phyloP scores from a whole-genome alignment of 345 rosid genomes.

The Iberis pinnata region DNA sequence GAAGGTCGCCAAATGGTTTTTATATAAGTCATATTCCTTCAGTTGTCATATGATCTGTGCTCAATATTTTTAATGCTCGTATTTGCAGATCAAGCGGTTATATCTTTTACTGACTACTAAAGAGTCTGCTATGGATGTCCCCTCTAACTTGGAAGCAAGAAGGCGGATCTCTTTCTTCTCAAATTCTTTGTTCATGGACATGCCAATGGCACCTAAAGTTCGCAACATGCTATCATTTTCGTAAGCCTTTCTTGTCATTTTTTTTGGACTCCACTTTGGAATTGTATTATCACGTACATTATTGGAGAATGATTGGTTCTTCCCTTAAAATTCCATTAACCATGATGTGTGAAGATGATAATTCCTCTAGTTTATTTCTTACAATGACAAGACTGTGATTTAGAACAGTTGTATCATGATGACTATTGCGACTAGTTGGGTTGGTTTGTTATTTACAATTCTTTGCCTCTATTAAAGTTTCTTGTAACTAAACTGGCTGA shows the following conservation, averaged over 20 bases:
- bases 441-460: background rate
- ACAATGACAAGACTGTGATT: background rate
- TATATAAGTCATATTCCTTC: background rate
- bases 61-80: constrained; percentile 4
- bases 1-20: constrained; percentile 44
- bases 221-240: constrained; percentile 99
- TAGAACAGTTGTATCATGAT: constrained; percentile 17
- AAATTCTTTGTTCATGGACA: constrained; percentile 94
- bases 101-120: constrained; percentile 81
- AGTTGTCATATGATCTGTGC: background rate
- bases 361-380: background rate
- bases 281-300: background rate
- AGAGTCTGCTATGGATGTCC: constrained; percentile 99
- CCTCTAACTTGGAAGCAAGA: constrained; percentile 95
- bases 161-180: constrained; percentile 97
- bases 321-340: constrained; percentile 4
- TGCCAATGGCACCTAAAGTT: constrained; percentile 97
- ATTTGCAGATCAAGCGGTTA: constrained; percentile 64
- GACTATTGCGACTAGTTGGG: constrained; percentile 2
- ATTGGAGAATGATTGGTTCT: constrained; percentile 1
- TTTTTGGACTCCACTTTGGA: background rate
- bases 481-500: constrained; percentile 7
- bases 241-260: constrained; percentile 46
- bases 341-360: constrained; percentile 1
- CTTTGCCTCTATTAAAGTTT: background rate